Conservation (phyloP, 805 yeast genomes). For the Starmera amethionina region DNA sequence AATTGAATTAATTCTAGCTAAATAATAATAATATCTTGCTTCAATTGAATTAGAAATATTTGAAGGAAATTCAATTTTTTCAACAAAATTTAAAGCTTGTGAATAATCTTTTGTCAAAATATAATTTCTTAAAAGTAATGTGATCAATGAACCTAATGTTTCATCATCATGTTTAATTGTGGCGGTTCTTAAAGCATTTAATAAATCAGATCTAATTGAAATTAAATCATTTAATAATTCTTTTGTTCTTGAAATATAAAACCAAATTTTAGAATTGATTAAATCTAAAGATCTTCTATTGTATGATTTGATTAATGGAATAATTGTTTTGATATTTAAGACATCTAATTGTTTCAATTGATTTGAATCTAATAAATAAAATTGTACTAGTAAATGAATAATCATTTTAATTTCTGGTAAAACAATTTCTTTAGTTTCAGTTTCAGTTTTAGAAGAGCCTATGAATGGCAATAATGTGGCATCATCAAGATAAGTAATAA, state of each 20-base stretch:
- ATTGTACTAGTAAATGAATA: slow-evolving; percentile 68
- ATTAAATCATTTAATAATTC: slow-evolving; percentile 48
- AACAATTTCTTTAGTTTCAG: slow-evolving; percentile 23
- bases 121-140: slow-evolving; percentile 77
- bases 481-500: slow-evolving; percentile 47
- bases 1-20: slow-evolving; percentile 84
- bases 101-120: slow-evolving; percentile 69
- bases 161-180: slow-evolving; percentile 88
- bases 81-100: slow-evolving; percentile 82
- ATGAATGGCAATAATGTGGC: slow-evolving; percentile 30
- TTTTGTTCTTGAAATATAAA: slow-evolving; percentile 70
- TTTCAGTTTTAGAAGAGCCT: slow-evolving; percentile 27
- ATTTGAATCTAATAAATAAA: slow-evolving; percentile 58
- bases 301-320: slow-evolving; percentile 43
- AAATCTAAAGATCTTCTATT: slow-evolving; percentile 81
- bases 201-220: slow-evolving; percentile 58
- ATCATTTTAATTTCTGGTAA: slow-evolving; percentile 77
- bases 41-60: slow-evolving; percentile 79
- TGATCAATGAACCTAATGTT: slow-evolving; percentile 79
- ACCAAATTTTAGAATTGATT: slow-evolving; percentile 87
- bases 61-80: slow-evolving; percentile 82
- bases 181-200: slow-evolving; percentile 74
- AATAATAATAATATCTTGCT: slow-evolving; percentile 84
- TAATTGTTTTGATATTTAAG: slow-evolving; percentile 42
- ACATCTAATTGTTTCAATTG: slow-evolving; percentile 37